phyloP scores from a whole-genome alignment of 176 grass and related monocot genomes.

The Oryza officinalis region DNA sequence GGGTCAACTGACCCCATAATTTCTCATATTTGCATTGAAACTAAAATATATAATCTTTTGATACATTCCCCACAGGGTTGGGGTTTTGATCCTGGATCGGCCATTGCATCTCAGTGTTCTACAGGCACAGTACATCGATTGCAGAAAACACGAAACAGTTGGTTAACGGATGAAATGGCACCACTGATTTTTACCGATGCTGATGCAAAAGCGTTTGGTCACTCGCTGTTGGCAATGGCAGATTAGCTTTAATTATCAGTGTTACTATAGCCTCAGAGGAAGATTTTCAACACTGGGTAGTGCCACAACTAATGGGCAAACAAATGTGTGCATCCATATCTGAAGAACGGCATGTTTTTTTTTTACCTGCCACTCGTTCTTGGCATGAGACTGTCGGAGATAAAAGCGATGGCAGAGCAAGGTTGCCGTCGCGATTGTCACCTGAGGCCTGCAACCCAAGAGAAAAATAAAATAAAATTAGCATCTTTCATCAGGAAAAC shows the following conservation, averaged over 20 bases:
- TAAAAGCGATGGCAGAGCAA: slow-evolving; percentile 82
- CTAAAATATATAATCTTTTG: neutral
- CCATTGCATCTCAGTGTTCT: neutral
- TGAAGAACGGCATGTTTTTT: neutral
- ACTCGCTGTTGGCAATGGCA: neutral
- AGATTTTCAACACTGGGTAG: neutral
- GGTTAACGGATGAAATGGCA: neutral
- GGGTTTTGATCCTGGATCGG: neutral
- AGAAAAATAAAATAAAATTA: neutral
- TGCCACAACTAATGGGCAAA: neutral
- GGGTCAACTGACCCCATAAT: neutral
- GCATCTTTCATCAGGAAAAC: neutral
- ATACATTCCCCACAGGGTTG: neutral
- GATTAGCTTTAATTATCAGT: neutral
- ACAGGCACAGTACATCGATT: neutral
- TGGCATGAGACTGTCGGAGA: slow-evolving; percentile 64
- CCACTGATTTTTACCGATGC: neutral
- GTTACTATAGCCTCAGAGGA: neutral
- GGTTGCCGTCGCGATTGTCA: slow-evolving; percentile 62
- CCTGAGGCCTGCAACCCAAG: slow-evolving; percentile 51
- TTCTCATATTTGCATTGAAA: neutral
- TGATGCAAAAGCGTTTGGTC: neutral
- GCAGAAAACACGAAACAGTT: neutral
- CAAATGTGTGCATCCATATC: neutral
- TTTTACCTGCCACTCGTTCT: slow-evolving; percentile 62